Evolutionary conservation across 805 yeast species (phyloP).

Genomic region (Clavispora fructus): DNA sequence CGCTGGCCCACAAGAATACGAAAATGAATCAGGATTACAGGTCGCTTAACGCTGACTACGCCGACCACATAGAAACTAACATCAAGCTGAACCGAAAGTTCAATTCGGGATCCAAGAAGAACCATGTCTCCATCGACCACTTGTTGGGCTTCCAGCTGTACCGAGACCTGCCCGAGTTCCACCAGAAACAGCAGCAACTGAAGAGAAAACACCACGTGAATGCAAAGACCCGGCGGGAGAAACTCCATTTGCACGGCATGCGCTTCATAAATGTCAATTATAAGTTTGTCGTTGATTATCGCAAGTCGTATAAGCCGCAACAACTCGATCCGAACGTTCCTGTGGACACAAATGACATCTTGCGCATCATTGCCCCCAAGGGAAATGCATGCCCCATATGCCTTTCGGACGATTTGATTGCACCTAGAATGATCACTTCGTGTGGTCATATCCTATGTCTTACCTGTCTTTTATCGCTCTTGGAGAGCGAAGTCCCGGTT

Average conservation of each 20-base stretch:
- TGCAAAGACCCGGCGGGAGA: conserved; percentile 7
- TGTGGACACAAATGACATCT: conserved; percentile 52
- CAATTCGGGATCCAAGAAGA: conserved; percentile 30
- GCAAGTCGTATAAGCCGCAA: conserved; percentile 53
- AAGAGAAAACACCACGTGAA: neutral
- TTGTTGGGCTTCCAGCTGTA: conserved; percentile 51
- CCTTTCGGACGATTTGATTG: conserved; percentile 73
- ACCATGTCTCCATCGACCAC: conserved; percentile 56
- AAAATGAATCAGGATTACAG: neutral
- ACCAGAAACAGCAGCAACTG: conserved; percentile 13
- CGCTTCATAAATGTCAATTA: conserved; percentile 78
- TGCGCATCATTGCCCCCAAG: conserved; percentile 69
- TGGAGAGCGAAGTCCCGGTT: conserved; percentile 48
- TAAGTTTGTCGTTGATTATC: conserved; percentile 71
- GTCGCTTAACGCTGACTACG: conserved; percentile 3
- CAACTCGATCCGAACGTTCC: conserved; percentile 71
- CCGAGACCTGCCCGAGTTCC: conserved; percentile 34
- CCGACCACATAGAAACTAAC: conserved; percentile 6
- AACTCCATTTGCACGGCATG: conserved; percentile 54
- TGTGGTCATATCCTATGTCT: conserved; percentile 93
- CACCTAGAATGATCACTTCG: conserved; percentile 84
- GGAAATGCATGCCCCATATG: conserved; percentile 91
- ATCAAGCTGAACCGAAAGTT: conserved; percentile 4
- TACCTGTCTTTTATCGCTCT: conserved; percentile 70
- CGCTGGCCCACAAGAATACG: neutral